Conservation (phyloP, 768 basidiomycete genomes). For the Auricularia sp. region DNA sequence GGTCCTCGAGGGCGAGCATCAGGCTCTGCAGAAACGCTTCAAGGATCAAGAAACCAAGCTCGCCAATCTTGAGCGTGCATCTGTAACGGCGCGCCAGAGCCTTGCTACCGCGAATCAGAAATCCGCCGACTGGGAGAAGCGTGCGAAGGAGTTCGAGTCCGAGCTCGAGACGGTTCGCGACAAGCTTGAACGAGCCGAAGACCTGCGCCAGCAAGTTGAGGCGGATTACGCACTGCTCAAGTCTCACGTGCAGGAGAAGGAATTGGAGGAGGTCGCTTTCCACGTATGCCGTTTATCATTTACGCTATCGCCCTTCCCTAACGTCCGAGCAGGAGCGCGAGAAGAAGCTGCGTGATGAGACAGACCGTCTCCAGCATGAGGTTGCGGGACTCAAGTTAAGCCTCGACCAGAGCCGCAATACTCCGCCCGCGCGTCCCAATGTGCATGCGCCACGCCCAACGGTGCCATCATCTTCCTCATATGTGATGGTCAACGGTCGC, state of each 20-base stretch:
- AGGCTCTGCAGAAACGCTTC: constrained; percentile 55
- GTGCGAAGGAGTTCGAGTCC: constrained; percentile 58
- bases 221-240: constrained; percentile 58
- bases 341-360: constrained; percentile 55
- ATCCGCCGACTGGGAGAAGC: constrained; percentile 71
- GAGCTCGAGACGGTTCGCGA: constrained; percentile 50
- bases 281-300: constrained; percentile 36
- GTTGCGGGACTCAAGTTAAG: constrained; percentile 48
- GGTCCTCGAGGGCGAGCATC: constrained; percentile 56
- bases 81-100: constrained; percentile 47
- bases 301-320: background rate
- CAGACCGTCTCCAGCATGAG: constrained; percentile 50
- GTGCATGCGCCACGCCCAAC: background rate
- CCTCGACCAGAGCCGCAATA: constrained; percentile 32
- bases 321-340: constrained; percentile 50
- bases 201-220: constrained; percentile 53
- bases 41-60: constrained; percentile 61
- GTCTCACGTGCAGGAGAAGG: constrained; percentile 66
- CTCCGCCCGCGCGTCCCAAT: background rate
- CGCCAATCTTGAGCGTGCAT: constrained; percentile 49
- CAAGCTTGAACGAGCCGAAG: constrained; percentile 57
- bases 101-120: constrained; percentile 68
- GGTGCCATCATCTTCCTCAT: background rate
- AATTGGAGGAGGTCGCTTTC: constrained; percentile 54
- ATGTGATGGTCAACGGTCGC: constrained; percentile 21